Conservation (phyloP, 495 filamentous ascomycete species). For the Beverwykella pulmonaria region DNA sequence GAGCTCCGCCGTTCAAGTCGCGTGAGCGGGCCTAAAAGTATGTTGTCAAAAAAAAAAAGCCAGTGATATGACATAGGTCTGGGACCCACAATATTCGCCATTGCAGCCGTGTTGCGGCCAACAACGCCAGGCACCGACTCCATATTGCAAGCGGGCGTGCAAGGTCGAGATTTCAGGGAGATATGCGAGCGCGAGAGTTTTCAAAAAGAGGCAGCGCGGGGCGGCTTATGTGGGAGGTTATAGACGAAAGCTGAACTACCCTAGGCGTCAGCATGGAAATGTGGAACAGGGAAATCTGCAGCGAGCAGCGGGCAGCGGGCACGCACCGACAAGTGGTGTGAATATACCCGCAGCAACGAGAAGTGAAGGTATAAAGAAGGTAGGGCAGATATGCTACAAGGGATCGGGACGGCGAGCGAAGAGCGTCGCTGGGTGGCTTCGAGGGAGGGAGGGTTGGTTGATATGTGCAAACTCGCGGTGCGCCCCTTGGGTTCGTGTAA, state of each 20-base stretch:
- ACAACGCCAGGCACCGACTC: conserved; percentile 24
- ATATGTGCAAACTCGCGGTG: conserved; percentile 25
- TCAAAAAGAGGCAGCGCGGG: conserved; percentile 1
- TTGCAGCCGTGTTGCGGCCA: conserved; percentile 19
- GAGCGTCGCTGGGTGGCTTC: conserved; percentile 15
- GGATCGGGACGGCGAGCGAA: conserved; percentile 15
- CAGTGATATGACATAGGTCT: too few species aligned
- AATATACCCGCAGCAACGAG: background rate
- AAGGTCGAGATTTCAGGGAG: background rate
- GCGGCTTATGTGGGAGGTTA: conserved; percentile 16
- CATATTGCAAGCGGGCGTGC: conserved; percentile 19
- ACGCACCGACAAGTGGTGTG: background rate
- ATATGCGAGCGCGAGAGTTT: background rate
- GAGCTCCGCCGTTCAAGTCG: conserved; percentile 23
- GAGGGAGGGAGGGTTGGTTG: conserved; percentile 22
- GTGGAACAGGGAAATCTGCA: background rate
- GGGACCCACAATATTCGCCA: conserved; percentile 34
- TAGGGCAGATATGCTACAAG: conserved; percentile 16
- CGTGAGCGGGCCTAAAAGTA: conserved; percentile 28
- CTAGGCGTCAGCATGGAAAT: conserved; percentile 32
- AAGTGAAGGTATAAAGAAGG: conserved; percentile 9
- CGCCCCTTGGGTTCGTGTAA: conserved; percentile 26
- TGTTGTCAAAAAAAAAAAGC: conserved; percentile 13
- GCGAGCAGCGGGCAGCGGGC: background rate
- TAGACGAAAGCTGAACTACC: conserved; percentile 23